These are phyloP conservation scores for Coniochaeta sp. DNA, from an alignment of 2,329 filamentous ascomycete genomes.

Conservation along the genomic window DNA sequence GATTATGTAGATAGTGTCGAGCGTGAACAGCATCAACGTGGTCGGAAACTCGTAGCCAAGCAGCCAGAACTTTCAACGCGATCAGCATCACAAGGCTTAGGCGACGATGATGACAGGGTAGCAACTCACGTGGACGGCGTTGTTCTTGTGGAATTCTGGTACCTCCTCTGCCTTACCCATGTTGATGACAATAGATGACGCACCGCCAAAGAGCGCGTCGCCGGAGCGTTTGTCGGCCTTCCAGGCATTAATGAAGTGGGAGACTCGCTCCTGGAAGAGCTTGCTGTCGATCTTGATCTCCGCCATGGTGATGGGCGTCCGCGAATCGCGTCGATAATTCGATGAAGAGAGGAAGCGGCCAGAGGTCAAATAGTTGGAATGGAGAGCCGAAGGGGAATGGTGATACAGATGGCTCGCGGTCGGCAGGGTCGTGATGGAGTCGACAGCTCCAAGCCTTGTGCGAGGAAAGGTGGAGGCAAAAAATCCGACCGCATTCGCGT, in stretches of 20 bases:
- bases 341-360: not conserved
- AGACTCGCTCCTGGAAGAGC: conserved; percentile 88
- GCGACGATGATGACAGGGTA: not conserved
- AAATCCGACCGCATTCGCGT: not conserved
- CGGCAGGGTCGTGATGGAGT: not conserved
- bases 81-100: conserved; percentile 4
- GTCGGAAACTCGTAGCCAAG: conserved; percentile 98
- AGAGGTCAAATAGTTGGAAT: too few species aligned
- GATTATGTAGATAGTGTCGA: conserved; percentile 81
- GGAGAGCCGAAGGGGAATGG: not conserved
- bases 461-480: not conserved
- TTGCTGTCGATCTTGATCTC: conserved; percentile 95
- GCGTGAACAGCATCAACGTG: conserved; percentile 86
- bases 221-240: conserved; percentile 89
- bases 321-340: not conserved
- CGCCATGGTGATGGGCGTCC: conserved; percentile 48
- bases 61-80: conserved; percentile 75
- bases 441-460: not conserved
- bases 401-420: not conserved
- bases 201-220: conserved; percentile 79
- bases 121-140: conserved; percentile 79
- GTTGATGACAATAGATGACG: conserved; percentile 76
- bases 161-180: conserved; percentile 94
- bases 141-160: conserved; percentile 87
- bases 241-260: conserved; percentile 83